A percentile compares a stretch with the other conserved stretches of the same genome.
These are phyloP conservation scores for Medakamo hakoo DNA, from an alignment of 139 green algal species.

Conservation along the genomic window DNA sequence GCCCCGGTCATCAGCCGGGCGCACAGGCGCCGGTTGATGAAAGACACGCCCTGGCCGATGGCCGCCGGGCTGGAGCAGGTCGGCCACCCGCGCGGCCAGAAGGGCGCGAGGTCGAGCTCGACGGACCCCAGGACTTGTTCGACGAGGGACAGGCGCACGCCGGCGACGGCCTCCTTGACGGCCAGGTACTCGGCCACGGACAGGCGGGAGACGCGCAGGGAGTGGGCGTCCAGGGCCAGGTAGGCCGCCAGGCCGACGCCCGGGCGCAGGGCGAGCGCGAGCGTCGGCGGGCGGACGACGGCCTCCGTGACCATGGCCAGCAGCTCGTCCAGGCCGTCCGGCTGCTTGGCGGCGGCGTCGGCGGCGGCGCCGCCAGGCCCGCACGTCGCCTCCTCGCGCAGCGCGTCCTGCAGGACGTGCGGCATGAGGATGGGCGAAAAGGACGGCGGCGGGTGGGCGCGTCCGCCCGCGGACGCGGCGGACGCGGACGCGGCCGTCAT, in stretches of 20 bases:
- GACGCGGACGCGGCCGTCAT: not conserved
- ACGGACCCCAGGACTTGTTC: constrained; percentile 18
- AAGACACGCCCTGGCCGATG: constrained; percentile 60
- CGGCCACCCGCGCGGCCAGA: constrained; percentile 38
- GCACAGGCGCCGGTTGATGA: constrained; percentile 54
- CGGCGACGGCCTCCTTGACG: constrained; percentile 45
- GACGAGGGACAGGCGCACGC: not conserved
- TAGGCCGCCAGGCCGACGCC: constrained; percentile 29
- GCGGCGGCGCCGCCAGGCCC: too few relatives aligned
- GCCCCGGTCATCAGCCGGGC: constrained; percentile 27
- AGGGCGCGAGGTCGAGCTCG: constrained; percentile 58
- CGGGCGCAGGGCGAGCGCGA: constrained; percentile 34
- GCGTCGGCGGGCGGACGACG: constrained; percentile 20
- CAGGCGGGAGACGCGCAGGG: constrained; percentile 10
- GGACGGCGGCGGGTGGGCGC: too few relatives aligned
- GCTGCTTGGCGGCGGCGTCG: too few relatives aligned
- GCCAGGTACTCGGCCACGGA: constrained; percentile 37
- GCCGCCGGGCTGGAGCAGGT: constrained; percentile 29
- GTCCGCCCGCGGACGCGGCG: too few relatives aligned
- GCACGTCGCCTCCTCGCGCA: not conserved
- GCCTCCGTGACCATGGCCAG: constrained; percentile 4
- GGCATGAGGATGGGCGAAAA: not conserved
- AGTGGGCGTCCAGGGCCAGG: constrained; percentile 6
- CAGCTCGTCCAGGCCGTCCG: not conserved
- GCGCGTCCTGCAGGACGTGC: not conserved